Evolutionary conservation across 345 rosid genomes (phyloP).

Genomic region (Salix caprea): DNA sequence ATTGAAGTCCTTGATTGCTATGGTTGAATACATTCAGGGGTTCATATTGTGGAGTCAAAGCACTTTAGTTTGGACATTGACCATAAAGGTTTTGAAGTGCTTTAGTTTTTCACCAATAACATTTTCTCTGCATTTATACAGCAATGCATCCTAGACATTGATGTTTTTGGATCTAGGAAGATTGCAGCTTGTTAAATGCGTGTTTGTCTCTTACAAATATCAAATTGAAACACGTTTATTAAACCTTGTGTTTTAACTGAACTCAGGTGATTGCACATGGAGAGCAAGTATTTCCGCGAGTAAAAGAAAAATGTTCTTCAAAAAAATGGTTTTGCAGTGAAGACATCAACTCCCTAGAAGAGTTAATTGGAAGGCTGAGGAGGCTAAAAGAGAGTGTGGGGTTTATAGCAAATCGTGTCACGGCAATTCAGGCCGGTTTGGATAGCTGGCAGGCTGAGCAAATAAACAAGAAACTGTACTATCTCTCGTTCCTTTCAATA

Average conservation of each 20-base stretch:
- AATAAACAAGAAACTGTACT: slow-evolving; percentile 85
- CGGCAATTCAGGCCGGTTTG: slow-evolving; percentile 82
- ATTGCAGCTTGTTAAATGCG: neutral
- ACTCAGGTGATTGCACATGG: slow-evolving; percentile 85
- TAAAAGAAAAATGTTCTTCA: slow-evolving; percentile 69
- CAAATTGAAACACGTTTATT: neutral
- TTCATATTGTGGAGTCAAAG: neutral
- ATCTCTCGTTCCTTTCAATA: slow-evolving; percentile 91
- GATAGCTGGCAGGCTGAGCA: slow-evolving; percentile 98
- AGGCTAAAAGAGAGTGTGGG: slow-evolving; percentile 91
- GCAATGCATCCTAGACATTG: neutral
- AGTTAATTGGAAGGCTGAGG: slow-evolving; percentile 71
- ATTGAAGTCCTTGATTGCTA: neutral
- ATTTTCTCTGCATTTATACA: neutral
- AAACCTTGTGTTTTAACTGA: slow-evolving; percentile 9
- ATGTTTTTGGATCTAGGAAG: neutral
- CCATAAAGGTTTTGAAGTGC: neutral
- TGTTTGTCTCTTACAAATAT: neutral
- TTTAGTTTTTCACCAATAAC: neutral
- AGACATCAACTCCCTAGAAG: slow-evolving; percentile 68
- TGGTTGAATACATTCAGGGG: neutral
- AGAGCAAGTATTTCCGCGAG: slow-evolving; percentile 92
- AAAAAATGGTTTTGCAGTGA: slow-evolving; percentile 69
- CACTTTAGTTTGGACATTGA: neutral
- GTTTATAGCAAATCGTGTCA: slow-evolving; percentile 87